Percentiles rank a stretch among this genome's conserved stretches.
Evolutionary conservation across 805 yeast genomes (phyloP).

Genomic region (Ogataea henricii): DNA sequence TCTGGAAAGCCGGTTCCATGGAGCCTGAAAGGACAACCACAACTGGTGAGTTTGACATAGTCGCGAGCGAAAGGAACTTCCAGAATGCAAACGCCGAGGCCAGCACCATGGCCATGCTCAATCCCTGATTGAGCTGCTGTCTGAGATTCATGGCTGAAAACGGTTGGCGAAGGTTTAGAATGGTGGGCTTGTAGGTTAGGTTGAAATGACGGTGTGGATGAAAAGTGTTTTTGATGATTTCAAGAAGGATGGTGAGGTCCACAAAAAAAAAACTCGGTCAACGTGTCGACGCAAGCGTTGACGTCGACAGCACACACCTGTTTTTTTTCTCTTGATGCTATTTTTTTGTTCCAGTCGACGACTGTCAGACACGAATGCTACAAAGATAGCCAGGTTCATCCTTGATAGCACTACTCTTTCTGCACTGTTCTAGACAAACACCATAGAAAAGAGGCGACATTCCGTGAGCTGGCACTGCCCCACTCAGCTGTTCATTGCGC

Average conservation of each 20-base stretch:
- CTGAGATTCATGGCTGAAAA: slow-evolving; percentile 36
- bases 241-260: not conserved
- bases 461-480: no score
- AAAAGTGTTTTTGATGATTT: not conserved
- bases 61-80: slow-evolving; percentile 74
- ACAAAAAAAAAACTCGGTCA: not conserved
- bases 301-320: slow-evolving; percentile 1
- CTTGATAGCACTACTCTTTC: no score
- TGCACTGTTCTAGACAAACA: no score
- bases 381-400: not conserved
- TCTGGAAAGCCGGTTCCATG: slow-evolving; percentile 99
- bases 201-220: not conserved
- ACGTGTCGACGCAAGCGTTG: not conserved
- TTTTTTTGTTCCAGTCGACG: not conserved
- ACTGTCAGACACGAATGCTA: slow-evolving; percentile 4
- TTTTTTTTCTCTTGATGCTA: not conserved
- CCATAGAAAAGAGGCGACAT: no score
- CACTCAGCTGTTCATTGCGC: not conserved
- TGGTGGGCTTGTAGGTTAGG: not conserved
- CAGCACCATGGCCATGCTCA: slow-evolving; percentile 75
- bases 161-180: not conserved
- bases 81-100: slow-evolving; percentile 91
- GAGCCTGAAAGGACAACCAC: slow-evolving; percentile 98
- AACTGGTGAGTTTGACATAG: slow-evolving; percentile 88
- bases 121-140: slow-evolving; percentile 42